A percentile compares a stretch with the other conserved stretches of the same genome.
Evolutionary conservation across 305 asterid species (phyloP).

Genomic region (Solanum hybrid): DNA sequence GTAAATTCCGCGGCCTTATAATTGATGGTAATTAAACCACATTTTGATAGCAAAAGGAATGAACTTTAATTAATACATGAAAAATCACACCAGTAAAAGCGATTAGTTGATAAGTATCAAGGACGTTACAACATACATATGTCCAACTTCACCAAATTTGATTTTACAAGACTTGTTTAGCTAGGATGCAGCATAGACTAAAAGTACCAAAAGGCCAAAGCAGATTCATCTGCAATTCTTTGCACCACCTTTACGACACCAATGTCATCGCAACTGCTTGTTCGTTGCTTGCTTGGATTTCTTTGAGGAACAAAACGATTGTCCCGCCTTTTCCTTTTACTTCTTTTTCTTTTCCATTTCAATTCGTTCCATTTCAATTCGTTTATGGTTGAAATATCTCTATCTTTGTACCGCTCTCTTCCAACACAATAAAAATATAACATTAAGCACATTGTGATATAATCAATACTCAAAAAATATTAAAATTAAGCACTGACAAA

Average conservation of each 20-base stretch:
- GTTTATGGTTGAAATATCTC: not conserved
- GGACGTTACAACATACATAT: not conserved
- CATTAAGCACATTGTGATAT: not conserved
- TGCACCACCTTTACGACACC: not conserved
- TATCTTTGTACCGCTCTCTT: not conserved
- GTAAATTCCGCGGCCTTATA: rapidly evolving
- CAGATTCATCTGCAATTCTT: not conserved
- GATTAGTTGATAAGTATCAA: not conserved
- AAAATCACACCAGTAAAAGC: too few species aligned
- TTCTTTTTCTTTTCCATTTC: not conserved
- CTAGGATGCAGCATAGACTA: not conserved
- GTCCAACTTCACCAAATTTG: not conserved
- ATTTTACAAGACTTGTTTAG: not conserved
- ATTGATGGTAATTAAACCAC: not conserved
- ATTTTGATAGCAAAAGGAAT: not conserved
- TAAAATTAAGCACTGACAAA: not conserved
- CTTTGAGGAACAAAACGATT: not conserved
- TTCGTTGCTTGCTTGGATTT: not conserved
- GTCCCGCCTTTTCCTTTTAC: not conserved
- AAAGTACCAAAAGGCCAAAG: not conserved
- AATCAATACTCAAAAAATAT: not conserved
- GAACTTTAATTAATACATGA: not conserved
- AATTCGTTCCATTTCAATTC: not conserved
- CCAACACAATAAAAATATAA: not conserved
- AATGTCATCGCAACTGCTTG: not conserved